Evolutionary conservation across 2,329 filamentous ascomycete genomes (phyloP), one percentile per base, ranked within the genome.

Genomic region (Diaporthe longicolla): DNA sequence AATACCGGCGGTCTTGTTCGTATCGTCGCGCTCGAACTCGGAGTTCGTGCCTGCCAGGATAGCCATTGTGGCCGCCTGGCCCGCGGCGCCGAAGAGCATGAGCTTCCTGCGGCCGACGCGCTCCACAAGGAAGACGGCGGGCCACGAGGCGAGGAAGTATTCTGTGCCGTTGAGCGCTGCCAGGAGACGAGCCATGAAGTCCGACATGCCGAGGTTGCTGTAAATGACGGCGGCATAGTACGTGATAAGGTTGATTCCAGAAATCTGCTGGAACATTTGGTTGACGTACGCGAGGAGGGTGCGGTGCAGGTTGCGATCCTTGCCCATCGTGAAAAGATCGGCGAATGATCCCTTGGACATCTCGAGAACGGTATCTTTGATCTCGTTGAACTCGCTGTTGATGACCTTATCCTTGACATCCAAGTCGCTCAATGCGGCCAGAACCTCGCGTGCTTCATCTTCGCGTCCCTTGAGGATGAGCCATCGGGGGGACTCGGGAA

Each of bases 31-130:
- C 48, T 78, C 5, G 82, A 15, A 45, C 4, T 32, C 40, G 9
- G 59, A 82, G 71, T 83, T 83, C 15, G 82, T 84, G 45, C 86
- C 85, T 0, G 87, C 85, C 50, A 91, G 84, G 50, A 94, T 86
- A 2, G 91, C 88, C 93, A 94, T 94, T 69, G 89, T 90, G 1
- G 87, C 79, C 50, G 90, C 90, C 84, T 92, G 91, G 0, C 91
- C 91, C 3, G 86, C 84, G 0, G 90, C 89, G 70, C 93, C 93
- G 76, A 94, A 89, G 24, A 95, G 83, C 92, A 95, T 94, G 75
- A 95, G 87, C 79, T 89, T 89, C 24, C 93, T 88, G 37, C 93
- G 90, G 15, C 92, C 92, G 4, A 92, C 89, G 1, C 89, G 87
- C 81, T 93, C 91, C 50, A 93, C 90, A 35, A 92, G 85, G 80